Conservation (phyloP, 305 asterid species). For the Euphrasia arctica region DNA sequence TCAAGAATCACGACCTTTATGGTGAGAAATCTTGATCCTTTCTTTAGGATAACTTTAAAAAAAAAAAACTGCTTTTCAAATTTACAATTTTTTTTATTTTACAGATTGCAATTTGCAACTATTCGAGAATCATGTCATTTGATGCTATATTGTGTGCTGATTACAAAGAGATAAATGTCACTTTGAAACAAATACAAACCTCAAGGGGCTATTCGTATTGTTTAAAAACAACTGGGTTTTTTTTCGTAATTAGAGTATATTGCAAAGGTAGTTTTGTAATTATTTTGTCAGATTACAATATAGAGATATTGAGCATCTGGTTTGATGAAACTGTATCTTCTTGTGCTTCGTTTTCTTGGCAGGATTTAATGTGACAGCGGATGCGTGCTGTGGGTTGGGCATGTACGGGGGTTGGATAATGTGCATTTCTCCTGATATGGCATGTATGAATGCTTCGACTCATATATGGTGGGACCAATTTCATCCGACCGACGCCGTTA, state of each 20-base stretch:
- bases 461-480: slow-evolving; percentile 97
- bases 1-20: slow-evolving; percentile 53
- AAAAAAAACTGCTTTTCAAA: neutral
- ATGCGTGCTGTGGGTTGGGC: slow-evolving; percentile 94
- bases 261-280: neutral
- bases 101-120: neutral
- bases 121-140: no score
- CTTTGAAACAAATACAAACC: neutral
- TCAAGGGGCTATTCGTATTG: neutral
- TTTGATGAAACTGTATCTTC: no score
- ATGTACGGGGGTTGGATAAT: slow-evolving; percentile 58
- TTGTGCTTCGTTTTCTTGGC: slow-evolving; percentile 17
- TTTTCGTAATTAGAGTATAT: neutral
- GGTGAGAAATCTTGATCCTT: slow-evolving; percentile 46
- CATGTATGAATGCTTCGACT: slow-evolving; percentile 61
- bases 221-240: neutral
- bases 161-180: neutral
- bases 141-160: no score
- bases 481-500: slow-evolving; percentile 88
- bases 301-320: no score
- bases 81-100: neutral
- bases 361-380: slow-evolving; percentile 69
- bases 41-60: neutral
- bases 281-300: neutral
- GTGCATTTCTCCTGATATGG: slow-evolving; percentile 84